Evolutionary conservation across 129 eudicot genomes (phyloP).

Genomic region (carrot (Daucus carota)): DNA sequence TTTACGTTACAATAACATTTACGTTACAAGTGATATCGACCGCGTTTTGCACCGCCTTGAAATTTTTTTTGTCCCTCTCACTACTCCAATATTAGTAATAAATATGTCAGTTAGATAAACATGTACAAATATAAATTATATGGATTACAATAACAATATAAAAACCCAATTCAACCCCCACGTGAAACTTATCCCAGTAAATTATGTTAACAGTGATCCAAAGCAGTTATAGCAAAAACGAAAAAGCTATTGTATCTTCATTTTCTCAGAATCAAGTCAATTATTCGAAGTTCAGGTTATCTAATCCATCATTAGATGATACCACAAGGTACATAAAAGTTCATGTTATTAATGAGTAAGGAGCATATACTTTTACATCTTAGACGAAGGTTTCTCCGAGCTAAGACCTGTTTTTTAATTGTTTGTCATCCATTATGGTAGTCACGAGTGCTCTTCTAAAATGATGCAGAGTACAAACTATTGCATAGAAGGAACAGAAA

Average conservation of each 20-base stretch:
- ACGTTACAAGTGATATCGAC: no score
- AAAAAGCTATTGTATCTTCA: background rate
- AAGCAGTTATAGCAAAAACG: background rate
- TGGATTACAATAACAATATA: no score
- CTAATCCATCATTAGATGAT: no score
- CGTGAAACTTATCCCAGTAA: background rate
- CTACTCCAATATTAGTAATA: no score
- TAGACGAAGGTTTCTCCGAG: background rate
- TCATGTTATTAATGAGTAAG: background rate
- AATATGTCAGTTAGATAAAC: no score
- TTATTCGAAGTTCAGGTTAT: no score
- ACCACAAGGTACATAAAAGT: background rate
- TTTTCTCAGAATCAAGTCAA: background rate
- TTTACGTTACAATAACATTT: no score
- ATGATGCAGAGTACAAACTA: background rate
- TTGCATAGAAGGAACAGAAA: background rate
- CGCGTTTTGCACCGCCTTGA: no score
- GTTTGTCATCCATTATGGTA: background rate
- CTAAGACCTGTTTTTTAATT: background rate
- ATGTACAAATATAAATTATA: no score
- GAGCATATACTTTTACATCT: background rate
- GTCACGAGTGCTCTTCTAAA: background rate
- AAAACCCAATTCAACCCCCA: background rate
- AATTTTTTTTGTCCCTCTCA: no score
- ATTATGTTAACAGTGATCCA: background rate